Percentiles rank a stretch among this genome's conserved stretches.
Evolutionary conservation across 179 eudicot genomes (phyloP).

Genomic region (Heliamphora pulchella): DNA sequence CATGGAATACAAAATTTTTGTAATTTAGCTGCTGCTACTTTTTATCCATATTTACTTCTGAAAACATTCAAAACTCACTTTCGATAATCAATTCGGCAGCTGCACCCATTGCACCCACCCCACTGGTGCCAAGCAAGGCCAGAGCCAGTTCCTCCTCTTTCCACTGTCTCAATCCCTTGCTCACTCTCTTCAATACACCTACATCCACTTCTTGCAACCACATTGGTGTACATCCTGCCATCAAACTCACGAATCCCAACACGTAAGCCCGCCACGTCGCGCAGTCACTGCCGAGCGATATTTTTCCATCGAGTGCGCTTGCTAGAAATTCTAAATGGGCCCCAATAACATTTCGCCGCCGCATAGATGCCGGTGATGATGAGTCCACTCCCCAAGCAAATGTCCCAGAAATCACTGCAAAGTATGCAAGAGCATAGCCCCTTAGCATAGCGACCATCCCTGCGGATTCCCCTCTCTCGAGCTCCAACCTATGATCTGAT

Average conservation of each 20-base stretch:
- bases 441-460: conserved; percentile 51
- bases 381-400: conserved; percentile 85
- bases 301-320: conserved; percentile 75
- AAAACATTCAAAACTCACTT: conserved; percentile 19
- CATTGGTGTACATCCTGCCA: conserved; percentile 57
- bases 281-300: conserved; percentile 73
- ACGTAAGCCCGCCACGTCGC: conserved; percentile 75
- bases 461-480: conserved; percentile 33
- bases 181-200: conserved; percentile 53
- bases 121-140: conserved; percentile 60
- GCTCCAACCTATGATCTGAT: conserved; percentile 31
- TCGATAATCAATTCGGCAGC: conserved; percentile 79
- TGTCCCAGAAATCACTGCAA: conserved; percentile 60
- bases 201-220: conserved; percentile 74
- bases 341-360: conserved; percentile 51
- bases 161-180: conserved; percentile 56
- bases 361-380: conserved; percentile 28
- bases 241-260: conserved; percentile 56
- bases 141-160: conserved; percentile 67
- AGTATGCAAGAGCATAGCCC: conserved; percentile 75
- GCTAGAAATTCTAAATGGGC: conserved; percentile 70
- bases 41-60: not conserved
- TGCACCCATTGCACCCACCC: conserved; percentile 69
- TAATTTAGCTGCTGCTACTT: not conserved
- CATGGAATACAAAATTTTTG: conserved; percentile 10